Evolutionary conservation across 1,284 basidiomycete species (phyloP), one percentile per base, ranked within the genome.

Genomic region (Puccinia novopanici): DNA sequence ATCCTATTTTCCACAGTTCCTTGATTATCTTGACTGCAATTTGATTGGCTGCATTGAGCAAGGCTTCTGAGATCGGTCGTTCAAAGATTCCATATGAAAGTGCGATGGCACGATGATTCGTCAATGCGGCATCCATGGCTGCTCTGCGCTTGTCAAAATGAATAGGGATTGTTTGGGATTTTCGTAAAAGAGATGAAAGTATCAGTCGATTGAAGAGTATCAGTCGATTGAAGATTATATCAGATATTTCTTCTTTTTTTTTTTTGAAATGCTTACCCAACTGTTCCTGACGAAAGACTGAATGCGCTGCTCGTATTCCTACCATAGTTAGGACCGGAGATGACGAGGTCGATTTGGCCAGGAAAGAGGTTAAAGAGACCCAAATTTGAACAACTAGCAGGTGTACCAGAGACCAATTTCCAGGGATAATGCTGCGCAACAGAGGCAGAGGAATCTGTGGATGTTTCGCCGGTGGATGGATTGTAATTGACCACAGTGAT

Each of bases 371-470:
- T 96, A 85, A 96, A 92, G 61, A 97, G 87, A 0, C 89, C 93
- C 80, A 97, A 90, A 84, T 95, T 96, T 1, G 93, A 89, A 85
- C 95, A 97, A 1, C 94, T 93, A 3, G 94, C 93, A 1, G 93
- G 93, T 15, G 93, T 94, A 48, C 65, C 75, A 19, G 63, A 68
- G 12, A 78, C 50, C 30, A 78, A 70, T 40, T 40, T 70, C 75
- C 75, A 78, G 13, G 59, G 34, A 22, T 45, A 48, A 54, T 70
- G 6, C 22, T 50, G 63, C 2, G 22, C 37, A 48, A 22, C n/a
- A 42, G 63, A 22, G 19, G 63, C 13, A 30, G 63, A 67, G 48
- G 42, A 4, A 52, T 42, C 27, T n/a, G 65, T 30, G 22, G 65
- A 55, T 27, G 15, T 70, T 37, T 19, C 24, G 6, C 59, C 30